Evolutionary conservation across 2,329 filamentous ascomycete genomes (phyloP).

Genomic region (Nemania bipapillata): DNA sequence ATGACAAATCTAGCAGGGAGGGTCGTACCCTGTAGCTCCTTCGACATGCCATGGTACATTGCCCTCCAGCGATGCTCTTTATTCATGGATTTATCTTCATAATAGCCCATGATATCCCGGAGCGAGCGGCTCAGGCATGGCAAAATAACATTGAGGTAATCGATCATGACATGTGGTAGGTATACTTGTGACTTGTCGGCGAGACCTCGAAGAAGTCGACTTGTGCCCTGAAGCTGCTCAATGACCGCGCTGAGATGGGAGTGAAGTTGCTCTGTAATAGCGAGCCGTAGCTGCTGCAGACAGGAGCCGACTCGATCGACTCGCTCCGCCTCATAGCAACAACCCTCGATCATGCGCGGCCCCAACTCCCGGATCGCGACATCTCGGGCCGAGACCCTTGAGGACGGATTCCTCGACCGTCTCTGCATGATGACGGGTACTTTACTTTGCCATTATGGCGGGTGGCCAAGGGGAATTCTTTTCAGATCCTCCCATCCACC

Average conservation of each 20-base stretch:
- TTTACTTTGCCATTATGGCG: slow-evolving; percentile 41
- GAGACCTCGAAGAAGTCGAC: slow-evolving; percentile 63
- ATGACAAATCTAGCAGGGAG: slow-evolving; percentile 65
- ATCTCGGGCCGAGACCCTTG: slow-evolving; percentile 37
- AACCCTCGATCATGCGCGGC: slow-evolving; percentile 61
- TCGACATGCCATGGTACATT: slow-evolving; percentile 67
- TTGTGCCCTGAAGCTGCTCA: slow-evolving; percentile 59
- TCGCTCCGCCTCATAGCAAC: slow-evolving; percentile 65
- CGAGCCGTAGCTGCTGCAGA: slow-evolving; percentile 62
- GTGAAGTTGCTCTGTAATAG: slow-evolving; percentile 58
- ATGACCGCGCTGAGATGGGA: slow-evolving; percentile 61
- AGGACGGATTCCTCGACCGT: slow-evolving; percentile 37
- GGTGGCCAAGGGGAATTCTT: slow-evolving; percentile 13
- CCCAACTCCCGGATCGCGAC: slow-evolving; percentile 44
- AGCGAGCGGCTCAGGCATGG: slow-evolving; percentile 66
- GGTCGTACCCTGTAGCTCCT: slow-evolving; percentile 62
- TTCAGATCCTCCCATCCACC: slow-evolving; percentile 4
- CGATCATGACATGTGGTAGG: slow-evolving; percentile 60
- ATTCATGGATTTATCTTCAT: slow-evolving; percentile 61
- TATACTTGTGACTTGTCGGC: slow-evolving; percentile 66
- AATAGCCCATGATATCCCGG: slow-evolving; percentile 63
- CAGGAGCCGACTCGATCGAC: slow-evolving; percentile 60
- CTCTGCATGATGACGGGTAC: slow-evolving; percentile 38
- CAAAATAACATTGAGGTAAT: slow-evolving; percentile 67
- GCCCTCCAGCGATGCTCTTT: slow-evolving; percentile 66